A percentile compares a stretch with the other conserved stretches of the same genome.
These are phyloP conservation scores for Ustilago bromivora DNA, from an alignment of 1,284 basidiomycete genomes.

Conservation along the genomic window DNA sequence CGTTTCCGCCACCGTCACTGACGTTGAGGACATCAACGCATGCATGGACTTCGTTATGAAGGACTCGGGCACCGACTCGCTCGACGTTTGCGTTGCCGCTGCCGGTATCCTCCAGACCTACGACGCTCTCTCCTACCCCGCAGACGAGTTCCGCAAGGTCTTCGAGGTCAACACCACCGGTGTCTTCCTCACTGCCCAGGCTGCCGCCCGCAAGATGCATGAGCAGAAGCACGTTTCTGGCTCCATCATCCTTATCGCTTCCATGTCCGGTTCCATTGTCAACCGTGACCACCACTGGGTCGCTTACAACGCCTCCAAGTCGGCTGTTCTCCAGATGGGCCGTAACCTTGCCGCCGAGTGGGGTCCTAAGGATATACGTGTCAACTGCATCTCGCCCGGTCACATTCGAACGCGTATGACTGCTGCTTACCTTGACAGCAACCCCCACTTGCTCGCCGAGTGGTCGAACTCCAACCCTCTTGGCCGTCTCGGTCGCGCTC, in stretches of 20 bases:
- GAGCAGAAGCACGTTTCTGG: slow-evolving; percentile 78
- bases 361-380: slow-evolving; percentile 76
- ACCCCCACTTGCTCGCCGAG: slow-evolving; percentile 78
- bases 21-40: slow-evolving; percentile 71
- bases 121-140: slow-evolving; percentile 79
- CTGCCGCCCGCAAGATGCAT: slow-evolving; percentile 80
- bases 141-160: slow-evolving; percentile 79
- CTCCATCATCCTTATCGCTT: slow-evolving; percentile 84
- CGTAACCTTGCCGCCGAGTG: slow-evolving; percentile 87
- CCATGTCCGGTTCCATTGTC: slow-evolving; percentile 86
- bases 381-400: slow-evolving; percentile 67
- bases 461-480: slow-evolving; percentile 83
- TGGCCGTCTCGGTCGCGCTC: slow-evolving; percentile 79
- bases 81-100: slow-evolving; percentile 81
- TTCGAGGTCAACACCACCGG: slow-evolving; percentile 79
- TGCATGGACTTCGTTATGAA: slow-evolving; percentile 67
- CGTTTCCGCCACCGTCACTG: slow-evolving; percentile 73
- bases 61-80: slow-evolving; percentile 71
- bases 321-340: slow-evolving; percentile 83
- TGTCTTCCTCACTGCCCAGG: slow-evolving; percentile 82
- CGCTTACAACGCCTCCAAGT: slow-evolving; percentile 84
- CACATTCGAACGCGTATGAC: slow-evolving; percentile 77
- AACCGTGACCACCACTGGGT: slow-evolving; percentile 80
- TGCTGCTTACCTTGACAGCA: slow-evolving; percentile 78
- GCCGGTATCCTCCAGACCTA: slow-evolving; percentile 79